Percentiles rank a stretch among this genome's conserved stretches.
These are phyloP conservation scores for Paraurostyla sp. DNA, from an alignment of 73 alveolate species.

Conservation along the genomic window DNA sequence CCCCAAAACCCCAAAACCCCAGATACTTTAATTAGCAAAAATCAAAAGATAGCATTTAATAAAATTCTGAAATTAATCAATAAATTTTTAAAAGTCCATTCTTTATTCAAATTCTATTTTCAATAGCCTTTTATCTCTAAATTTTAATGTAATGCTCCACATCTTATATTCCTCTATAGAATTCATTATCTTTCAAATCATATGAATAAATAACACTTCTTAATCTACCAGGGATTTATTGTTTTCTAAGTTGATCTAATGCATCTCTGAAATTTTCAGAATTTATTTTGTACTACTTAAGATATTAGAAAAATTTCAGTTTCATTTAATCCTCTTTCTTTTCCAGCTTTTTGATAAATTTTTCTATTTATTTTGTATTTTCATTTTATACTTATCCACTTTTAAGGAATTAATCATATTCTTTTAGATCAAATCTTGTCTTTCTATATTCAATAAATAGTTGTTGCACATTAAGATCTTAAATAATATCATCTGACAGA, in stretches of 20 bases:
- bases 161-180: conserved; percentile 24
- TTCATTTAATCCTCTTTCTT: not conserved
- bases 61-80: too few relatives aligned
- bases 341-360: conserved; percentile 7
- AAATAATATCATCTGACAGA: conserved; percentile 1
- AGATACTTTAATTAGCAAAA: too few relatives aligned
- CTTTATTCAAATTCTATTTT: too few relatives aligned
- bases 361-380: not conserved
- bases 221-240: not conserved
- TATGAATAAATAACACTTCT: conserved; percentile 38
- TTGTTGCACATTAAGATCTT: not conserved
- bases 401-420: not conserved
- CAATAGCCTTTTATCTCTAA: too few relatives aligned
- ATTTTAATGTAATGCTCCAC: conserved; percentile 56
- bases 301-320: not conserved
- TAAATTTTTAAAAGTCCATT: too few relatives aligned
- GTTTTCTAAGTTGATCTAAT: not conserved
- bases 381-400: not conserved
- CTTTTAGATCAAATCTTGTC: conserved; percentile 18
- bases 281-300: too few relatives aligned
- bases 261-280: too few relatives aligned
- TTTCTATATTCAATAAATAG: conserved; percentile 21
- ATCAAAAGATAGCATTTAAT: too few relatives aligned
- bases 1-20: too few relatives aligned
- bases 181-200: conserved; percentile 44